Percentiles rank a stretch among this genome's conserved stretches.
phyloP scores from a whole-genome alignment of 2,329 filamentous ascomycete species.

The Aureobasidium pullulans region DNA sequence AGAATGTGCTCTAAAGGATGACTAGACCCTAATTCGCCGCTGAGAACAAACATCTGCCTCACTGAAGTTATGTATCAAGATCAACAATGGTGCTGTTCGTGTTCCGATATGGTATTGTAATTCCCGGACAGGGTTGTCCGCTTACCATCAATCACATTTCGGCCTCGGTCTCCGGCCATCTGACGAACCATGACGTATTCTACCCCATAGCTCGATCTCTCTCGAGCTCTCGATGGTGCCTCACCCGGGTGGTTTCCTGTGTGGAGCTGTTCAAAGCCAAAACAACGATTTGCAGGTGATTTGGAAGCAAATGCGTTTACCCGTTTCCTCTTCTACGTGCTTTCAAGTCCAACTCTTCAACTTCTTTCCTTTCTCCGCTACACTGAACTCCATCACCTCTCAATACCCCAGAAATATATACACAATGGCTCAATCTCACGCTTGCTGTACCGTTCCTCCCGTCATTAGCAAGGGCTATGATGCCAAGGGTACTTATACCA shows the following conservation, averaged over 20 bases:
- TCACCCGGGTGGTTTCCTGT: background rate
- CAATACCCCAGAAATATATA: background rate
- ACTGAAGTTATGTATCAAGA: too few species aligned
- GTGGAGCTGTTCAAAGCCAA: background rate
- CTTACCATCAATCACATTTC: background rate
- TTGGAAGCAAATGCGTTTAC: background rate
- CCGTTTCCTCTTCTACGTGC: background rate
- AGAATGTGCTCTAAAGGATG: too few species aligned
- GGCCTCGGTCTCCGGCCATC: background rate
- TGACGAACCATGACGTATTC: background rate
- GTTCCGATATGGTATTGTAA: too few species aligned
- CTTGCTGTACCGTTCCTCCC: conserved; percentile 44
- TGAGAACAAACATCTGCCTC: background rate
- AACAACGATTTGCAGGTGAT: background rate
- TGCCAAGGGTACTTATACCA: conserved; percentile 52
- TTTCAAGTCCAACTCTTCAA: background rate
- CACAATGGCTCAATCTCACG: conserved; percentile 24
- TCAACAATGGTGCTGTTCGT: too few species aligned
- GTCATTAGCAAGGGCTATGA: conserved; percentile 45
- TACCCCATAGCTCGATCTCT: conserved; percentile 5
- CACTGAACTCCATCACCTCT: background rate
- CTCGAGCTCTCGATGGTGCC: background rate
- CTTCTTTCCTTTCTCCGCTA: background rate
- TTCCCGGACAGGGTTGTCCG: background rate
- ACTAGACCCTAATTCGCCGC: too few species aligned